Evolutionary conservation across 2,329 filamentous ascomycete genomes (phyloP).

Genomic region (Fusarium liriodendri): DNA sequence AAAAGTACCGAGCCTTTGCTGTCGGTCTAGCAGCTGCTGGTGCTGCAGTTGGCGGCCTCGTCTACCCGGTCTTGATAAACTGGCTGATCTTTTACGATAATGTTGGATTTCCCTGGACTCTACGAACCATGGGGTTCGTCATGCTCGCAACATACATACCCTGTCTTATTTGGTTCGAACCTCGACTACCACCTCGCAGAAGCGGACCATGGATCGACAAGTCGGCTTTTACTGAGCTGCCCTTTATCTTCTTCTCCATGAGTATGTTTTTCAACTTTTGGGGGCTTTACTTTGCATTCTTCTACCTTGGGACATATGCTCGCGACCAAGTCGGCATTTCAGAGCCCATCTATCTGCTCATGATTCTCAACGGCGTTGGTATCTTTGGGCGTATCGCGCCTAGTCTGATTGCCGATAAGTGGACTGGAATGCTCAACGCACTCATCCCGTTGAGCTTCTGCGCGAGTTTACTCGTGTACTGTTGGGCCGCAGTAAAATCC

Average conservation of each 20-base stretch:
- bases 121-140: conserved; percentile 60
- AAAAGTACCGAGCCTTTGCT: conserved; percentile 63
- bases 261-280: conserved; percentile 51
- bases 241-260: conserved; percentile 50
- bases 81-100: conserved; percentile 54
- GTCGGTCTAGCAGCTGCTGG: conserved; percentile 70
- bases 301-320: conserved; percentile 62
- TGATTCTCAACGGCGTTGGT: conserved; percentile 66
- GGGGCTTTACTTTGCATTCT: conserved; percentile 56
- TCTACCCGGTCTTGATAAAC: conserved; percentile 62
- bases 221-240: conserved; percentile 54
- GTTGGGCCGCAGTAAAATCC: conserved; percentile 44
- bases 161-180: conserved; percentile 52
- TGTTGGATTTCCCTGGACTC: conserved; percentile 67
- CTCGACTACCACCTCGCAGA: conserved; percentile 54
- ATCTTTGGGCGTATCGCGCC: conserved; percentile 61
- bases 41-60: conserved; percentile 64
- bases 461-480: conserved; percentile 41
- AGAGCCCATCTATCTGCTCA: conserved; percentile 40
- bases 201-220: conserved; percentile 56
- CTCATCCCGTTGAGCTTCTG: conserved; percentile 53
- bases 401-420: conserved; percentile 59
- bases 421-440: conserved; percentile 63
- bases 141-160: conserved; percentile 54
- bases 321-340: conserved; percentile 45